Evolutionary conservation across 306 rosid species (phyloP).

Genomic region (Calophaca sinica): DNA sequence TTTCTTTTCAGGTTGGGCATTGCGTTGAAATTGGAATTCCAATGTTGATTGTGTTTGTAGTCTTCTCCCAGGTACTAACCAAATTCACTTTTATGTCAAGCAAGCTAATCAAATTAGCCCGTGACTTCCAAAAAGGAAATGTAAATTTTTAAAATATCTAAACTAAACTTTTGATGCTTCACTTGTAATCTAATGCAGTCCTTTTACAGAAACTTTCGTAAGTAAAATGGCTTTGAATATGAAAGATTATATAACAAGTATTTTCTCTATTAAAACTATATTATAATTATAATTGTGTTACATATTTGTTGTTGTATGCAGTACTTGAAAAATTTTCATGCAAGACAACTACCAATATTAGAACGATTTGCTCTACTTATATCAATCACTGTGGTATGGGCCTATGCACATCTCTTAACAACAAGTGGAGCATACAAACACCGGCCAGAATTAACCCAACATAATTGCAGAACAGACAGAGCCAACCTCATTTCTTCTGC

Average conservation of each 20-base stretch:
- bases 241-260: not conserved
- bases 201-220: not conserved
- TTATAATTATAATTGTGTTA: constrained; percentile 25
- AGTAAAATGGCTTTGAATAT: not conserved
- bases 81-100: constrained; percentile 31
- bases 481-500: constrained; percentile 95
- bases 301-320: constrained; percentile 48
- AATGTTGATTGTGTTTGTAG: constrained; percentile 83
- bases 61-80: constrained; percentile 79
- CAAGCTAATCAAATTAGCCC: constrained; percentile 11
- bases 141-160: too few relatives aligned
- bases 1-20: constrained; percentile 76
- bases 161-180: not conserved
- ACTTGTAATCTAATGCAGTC: constrained; percentile 19
- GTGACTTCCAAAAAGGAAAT: not conserved
- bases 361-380: constrained; percentile 92
- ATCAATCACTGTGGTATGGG: constrained; percentile 92
- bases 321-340: constrained; percentile 87
- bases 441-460: constrained; percentile 77
- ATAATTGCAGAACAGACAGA: constrained; percentile 83
- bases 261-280: not conserved
- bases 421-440: constrained; percentile 96
- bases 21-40: constrained; percentile 98
- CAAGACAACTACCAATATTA: constrained; percentile 73
- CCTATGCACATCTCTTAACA: constrained; percentile 97